Evolutionary conservation across 129 eudicot species (phyloP), one percentile per base, ranked within the genome.

Genomic region (Ambrosia trifida): DNA sequence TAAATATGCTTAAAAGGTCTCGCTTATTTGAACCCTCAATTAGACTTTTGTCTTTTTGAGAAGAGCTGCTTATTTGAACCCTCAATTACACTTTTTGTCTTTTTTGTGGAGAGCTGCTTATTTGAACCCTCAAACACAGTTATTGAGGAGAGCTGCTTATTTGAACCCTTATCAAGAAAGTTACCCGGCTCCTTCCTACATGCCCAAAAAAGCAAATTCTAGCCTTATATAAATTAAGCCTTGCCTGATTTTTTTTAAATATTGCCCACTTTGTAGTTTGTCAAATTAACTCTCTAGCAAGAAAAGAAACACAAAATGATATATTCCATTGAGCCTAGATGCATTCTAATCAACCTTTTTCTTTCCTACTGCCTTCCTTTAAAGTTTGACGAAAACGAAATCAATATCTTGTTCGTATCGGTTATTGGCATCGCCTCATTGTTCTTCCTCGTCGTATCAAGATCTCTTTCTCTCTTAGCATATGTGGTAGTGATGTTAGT

Each of bases 351-450:
- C 5, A 65, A 65, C 18, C 10, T 65, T 74, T 52, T 64, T 17
- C 69, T 60, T 59, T 32, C 69, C 2, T 72, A 46, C 46, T 63
- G 45, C 14, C 41, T 65, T 17, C 72, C 79, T 36, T 65, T 74
- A 14, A 52, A 41, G 28, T 74, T 74, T 40, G 43, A 74, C 47
- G 79, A 74, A 45, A 66, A 66, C 20, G 79, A 74, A 74, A 20
- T 74, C 66, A 38, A 31, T 31, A 9, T 64, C 18, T 52, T 64
- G 40, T 74, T 74, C 44, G n/a, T 56, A 40, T 74, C 47, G 11
- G 4, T 64, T 53, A 52, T 74, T 36, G 17, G 36, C 56, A 24
- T 64, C 32, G 2, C n/a, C 54, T 3, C 64, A 33, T 64, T 64
- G 44, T 0, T 74, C 50, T 36, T 51, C 28, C 17, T 64, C 5